Conservation (phyloP, 2,329 filamentous ascomycete genomes). For the Alternaria ventricosa region DNA sequence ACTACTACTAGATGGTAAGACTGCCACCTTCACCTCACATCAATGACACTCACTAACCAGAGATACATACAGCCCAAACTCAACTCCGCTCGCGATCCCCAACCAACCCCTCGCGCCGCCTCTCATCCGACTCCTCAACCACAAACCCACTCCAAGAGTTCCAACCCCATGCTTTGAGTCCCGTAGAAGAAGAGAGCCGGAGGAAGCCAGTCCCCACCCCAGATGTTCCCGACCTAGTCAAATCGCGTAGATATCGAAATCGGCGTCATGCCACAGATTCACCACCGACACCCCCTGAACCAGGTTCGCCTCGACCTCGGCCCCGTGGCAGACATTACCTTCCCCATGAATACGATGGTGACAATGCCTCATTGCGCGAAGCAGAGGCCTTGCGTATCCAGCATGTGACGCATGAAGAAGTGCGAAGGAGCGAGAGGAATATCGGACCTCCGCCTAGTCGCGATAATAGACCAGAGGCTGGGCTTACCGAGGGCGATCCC, state of each 20-base stretch:
- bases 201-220: background rate
- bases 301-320: background rate
- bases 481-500: background rate
- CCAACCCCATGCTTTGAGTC: background rate
- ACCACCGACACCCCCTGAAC: background rate
- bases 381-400: background rate
- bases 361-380: background rate
- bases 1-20: background rate
- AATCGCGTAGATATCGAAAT: background rate
- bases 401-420: background rate
- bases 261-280: background rate
- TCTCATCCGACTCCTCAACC: background rate
- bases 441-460: background rate
- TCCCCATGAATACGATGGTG: background rate
- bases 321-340: background rate
- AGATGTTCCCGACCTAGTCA: background rate
- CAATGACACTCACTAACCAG: background rate
- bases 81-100: background rate
- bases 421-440: background rate
- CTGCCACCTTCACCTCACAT: background rate
- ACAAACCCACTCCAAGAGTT: background rate
- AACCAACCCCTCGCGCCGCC: background rate
- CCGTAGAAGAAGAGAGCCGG: background rate
- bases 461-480: background rate
- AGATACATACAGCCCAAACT: background rate